These are phyloP conservation scores for Brasilioporus rufonigricans DNA, from an alignment of 768 basidiomycete genomes.

Conservation along the genomic window DNA sequence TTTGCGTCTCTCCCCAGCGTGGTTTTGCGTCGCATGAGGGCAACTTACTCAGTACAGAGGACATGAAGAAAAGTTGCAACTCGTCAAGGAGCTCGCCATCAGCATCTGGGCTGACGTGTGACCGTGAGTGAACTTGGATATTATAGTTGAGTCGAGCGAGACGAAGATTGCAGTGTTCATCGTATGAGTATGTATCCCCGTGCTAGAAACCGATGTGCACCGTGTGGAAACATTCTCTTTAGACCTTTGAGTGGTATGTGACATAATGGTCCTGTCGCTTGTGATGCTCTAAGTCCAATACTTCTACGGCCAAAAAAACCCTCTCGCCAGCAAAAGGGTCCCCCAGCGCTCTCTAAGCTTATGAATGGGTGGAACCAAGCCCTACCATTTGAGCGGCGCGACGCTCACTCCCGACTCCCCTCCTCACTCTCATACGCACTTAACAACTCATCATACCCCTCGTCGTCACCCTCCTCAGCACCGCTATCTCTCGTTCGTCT, in stretches of 20 bases:
- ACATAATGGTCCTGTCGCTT: no score
- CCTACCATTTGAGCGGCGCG: neutral
- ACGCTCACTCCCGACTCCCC: constrained; percentile 31
- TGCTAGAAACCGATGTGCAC: neutral
- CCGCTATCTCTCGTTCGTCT: constrained; percentile 51
- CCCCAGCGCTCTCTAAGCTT: neutral
- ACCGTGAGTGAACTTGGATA: neutral
- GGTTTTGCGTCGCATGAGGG: constrained; percentile 49
- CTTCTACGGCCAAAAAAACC: neutral
- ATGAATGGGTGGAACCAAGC: neutral
- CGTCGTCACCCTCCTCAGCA: constrained; percentile 76
- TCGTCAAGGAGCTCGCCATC: constrained; percentile 36
- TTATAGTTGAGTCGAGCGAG: no score
- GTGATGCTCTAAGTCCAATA: no score
- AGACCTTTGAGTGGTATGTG: neutral
- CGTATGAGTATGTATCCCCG: neutral
- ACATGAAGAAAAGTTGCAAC: constrained; percentile 32
- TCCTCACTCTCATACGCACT: constrained; percentile 84
- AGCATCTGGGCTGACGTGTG: constrained; percentile 35
- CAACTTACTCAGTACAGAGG: constrained; percentile 36
- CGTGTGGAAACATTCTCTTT: neutral
- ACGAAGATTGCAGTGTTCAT: no score
- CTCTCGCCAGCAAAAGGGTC: constrained; percentile 1
- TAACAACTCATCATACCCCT: constrained; percentile 70
- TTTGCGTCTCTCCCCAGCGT: constrained; percentile 50